These are phyloP conservation scores for Coffea humblotiana DNA, from an alignment of 305 asterid genomes.

Conservation along the genomic window DNA sequence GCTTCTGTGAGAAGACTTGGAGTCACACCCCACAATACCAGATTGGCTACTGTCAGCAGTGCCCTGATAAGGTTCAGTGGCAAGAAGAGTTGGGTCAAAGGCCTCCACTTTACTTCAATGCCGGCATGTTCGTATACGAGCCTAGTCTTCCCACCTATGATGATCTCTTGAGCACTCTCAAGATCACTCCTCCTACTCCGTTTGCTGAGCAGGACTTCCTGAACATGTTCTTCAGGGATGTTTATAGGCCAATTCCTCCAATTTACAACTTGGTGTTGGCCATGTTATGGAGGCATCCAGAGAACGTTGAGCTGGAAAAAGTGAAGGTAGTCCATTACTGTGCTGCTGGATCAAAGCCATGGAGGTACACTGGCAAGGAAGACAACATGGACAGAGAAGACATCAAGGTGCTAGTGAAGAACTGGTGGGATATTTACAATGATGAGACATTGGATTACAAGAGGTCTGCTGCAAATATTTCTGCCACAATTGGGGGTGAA, in stretches of 20 bases:
- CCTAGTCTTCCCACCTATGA: constrained; percentile 36
- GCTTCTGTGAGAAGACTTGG: constrained; percentile 50
- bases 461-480: neutral
- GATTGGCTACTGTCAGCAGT: constrained; percentile 35
- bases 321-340: constrained; percentile 52
- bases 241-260: constrained; percentile 41
- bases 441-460: constrained; percentile 26
- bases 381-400: constrained; percentile 43
- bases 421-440: constrained; percentile 45
- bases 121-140: constrained; percentile 48
- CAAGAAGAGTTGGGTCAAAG: constrained; percentile 35
- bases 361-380: constrained; percentile 47
- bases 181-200: constrained; percentile 38
- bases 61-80: constrained; percentile 39
- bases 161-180: constrained; percentile 36
- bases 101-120: constrained; percentile 46
- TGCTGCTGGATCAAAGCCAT: constrained; percentile 53
- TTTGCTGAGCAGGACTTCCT: constrained; percentile 57
- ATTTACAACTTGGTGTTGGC: constrained; percentile 43
- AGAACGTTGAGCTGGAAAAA: constrained; percentile 38
- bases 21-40: constrained; percentile 31
- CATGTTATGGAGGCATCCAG: constrained; percentile 47
- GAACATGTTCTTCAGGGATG: constrained; percentile 47
- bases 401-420: constrained; percentile 38
- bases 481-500: too few species aligned